A percentile compares a stretch with the other conserved stretches of the same genome.
These are phyloP conservation scores for Closterium sp. DNA, from an alignment of 139 green algal genomes.

Conservation along the genomic window DNA sequence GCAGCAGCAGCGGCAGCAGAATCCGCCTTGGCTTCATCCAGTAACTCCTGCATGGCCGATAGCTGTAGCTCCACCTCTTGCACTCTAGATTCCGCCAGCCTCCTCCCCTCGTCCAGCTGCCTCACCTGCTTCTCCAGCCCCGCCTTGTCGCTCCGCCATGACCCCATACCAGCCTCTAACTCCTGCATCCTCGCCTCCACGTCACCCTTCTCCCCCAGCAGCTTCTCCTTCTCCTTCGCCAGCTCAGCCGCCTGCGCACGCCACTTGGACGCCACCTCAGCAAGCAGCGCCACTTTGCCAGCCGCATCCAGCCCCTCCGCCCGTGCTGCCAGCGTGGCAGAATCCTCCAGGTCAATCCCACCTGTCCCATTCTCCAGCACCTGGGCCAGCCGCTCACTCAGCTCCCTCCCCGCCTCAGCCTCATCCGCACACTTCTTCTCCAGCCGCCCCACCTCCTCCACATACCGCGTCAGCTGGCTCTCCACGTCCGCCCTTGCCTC, in stretches of 20 bases:
- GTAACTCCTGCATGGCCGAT: slow-evolving; percentile 19
- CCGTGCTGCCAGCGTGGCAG: neutral
- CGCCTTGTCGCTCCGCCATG: neutral
- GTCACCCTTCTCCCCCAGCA: neutral
- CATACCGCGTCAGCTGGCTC: neutral
- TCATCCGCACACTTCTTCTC: slow-evolving; percentile 16
- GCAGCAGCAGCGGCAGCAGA: neutral
- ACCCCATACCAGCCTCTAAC: slow-evolving; percentile 4
- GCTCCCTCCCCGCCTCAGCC: neutral
- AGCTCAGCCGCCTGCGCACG: neutral
- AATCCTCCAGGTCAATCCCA: slow-evolving; percentile 14
- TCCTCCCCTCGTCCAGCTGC: slow-evolving; percentile 6
- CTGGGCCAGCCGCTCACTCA: neutral
- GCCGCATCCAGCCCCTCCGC: neutral
- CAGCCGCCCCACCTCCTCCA: neutral
- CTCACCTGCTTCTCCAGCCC: slow-evolving; percentile 1
- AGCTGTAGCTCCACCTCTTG: slow-evolving; percentile 42
- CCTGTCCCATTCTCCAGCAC: neutral
- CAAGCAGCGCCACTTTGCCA: neutral
- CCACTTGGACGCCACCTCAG: neutral
- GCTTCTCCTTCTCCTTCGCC: slow-evolving; percentile 11
- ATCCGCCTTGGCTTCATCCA: slow-evolving; percentile 22
- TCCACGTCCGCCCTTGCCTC: slow-evolving; percentile 1
- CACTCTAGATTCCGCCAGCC: slow-evolving; percentile 13
- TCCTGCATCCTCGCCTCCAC: slow-evolving; percentile 7